Percentiles rank a stretch among this genome's conserved stretches.
Evolutionary conservation across 1,284 basidiomycete species (phyloP).

Genomic region (Ganoderma lingzhi): DNA sequence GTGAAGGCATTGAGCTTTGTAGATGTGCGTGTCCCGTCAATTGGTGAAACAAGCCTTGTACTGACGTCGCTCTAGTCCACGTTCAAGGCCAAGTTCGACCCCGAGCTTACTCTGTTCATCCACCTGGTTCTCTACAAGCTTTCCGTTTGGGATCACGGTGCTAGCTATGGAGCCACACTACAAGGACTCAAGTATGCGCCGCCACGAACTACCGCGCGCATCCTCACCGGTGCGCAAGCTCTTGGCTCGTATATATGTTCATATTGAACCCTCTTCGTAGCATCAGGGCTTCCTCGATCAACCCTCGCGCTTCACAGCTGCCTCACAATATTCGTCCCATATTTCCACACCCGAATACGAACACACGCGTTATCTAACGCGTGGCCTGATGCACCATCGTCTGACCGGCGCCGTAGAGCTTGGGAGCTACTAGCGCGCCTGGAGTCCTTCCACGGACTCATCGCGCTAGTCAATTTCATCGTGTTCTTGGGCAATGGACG

Average conservation of each 20-base stretch:
- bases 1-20: slow-evolving; percentile 76
- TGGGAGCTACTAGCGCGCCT: slow-evolving; percentile 79
- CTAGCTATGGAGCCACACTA: slow-evolving; percentile 91
- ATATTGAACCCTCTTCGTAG: slow-evolving; percentile 44
- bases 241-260: neutral
- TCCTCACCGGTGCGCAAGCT: slow-evolving; percentile 13
- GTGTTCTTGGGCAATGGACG: slow-evolving; percentile 89
- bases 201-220: neutral
- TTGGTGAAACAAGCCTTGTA: neutral
- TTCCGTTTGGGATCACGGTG: slow-evolving; percentile 82
- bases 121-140: slow-evolving; percentile 85
- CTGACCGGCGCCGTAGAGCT: slow-evolving; percentile 74
- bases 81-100: slow-evolving; percentile 75
- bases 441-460: slow-evolving; percentile 70
- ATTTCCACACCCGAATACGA: slow-evolving; percentile 79
- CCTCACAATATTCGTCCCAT: slow-evolving; percentile 82
- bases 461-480: slow-evolving; percentile 81
- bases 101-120: slow-evolving; percentile 83
- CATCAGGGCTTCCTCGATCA: slow-evolving; percentile 66
- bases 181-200: slow-evolving; percentile 80
- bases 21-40: slow-evolving; percentile 60
- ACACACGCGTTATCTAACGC: slow-evolving; percentile 81
- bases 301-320: slow-evolving; percentile 74
- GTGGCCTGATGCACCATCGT: slow-evolving; percentile 90
- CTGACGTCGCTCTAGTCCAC: slow-evolving; percentile 52